Conservation (phyloP, 441 rosid genomes). For the Erodium moschatum region DNA sequence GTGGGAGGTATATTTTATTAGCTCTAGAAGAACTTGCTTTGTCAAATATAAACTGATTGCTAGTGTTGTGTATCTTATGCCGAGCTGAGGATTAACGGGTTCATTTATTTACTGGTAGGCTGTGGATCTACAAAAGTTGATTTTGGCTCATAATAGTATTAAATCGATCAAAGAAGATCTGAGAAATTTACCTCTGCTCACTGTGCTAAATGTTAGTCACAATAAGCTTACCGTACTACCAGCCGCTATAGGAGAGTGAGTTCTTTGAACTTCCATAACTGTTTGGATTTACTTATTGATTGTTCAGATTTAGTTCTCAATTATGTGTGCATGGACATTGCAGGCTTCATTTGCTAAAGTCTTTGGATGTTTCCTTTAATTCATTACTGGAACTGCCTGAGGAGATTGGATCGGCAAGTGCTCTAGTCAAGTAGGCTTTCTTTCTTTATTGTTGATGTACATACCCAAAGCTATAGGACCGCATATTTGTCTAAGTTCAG, state of each 20-base stretch:
- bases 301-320: not conserved
- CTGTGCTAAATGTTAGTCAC: conserved; percentile 71
- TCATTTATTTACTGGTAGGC: conserved; percentile 34
- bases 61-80: not conserved
- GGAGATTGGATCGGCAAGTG: conserved; percentile 62
- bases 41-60: not conserved
- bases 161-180: conserved; percentile 67
- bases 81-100: not conserved
- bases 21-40: not conserved
- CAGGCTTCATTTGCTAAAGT: conserved; percentile 80
- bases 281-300: conserved; percentile 5
- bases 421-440: conserved; percentile 72
- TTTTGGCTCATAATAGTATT: conserved; percentile 77
- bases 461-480: not conserved
- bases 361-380: conserved; percentile 73
- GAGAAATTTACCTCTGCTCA: conserved; percentile 50
- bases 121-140: conserved; percentile 81
- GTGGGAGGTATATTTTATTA: conserved; percentile 71
- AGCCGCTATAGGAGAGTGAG: conserved; percentile 82
- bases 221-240: conserved; percentile 68
- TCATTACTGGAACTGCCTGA: conserved; percentile 51
- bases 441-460: conserved; percentile 10
- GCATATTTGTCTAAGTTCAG: not conserved
- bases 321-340: conserved; percentile 7
- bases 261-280: conserved; percentile 15